Conservation (phyloP, 495 filamentous ascomycete species). For the Aspergillus incahuasiensis region DNA sequence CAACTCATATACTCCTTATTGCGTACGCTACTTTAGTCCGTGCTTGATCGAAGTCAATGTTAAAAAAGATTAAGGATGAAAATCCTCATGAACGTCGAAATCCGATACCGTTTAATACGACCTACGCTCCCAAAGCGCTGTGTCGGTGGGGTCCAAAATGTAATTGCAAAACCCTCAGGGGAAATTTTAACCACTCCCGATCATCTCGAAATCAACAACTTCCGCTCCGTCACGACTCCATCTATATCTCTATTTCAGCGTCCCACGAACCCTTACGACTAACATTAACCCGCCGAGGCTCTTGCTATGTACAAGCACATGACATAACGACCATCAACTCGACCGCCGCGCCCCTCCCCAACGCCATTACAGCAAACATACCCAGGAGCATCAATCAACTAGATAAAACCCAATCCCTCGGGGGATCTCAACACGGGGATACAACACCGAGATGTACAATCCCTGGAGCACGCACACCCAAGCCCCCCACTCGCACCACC, state of each 20-base stretch:
- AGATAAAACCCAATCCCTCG: background rate
- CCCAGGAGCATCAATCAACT: background rate
- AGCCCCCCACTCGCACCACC: background rate
- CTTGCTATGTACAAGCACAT: background rate
- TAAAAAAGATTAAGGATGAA: background rate
- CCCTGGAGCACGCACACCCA: slow-evolving; percentile 16
- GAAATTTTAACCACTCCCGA: slow-evolving; percentile 3
- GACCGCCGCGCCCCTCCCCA: background rate
- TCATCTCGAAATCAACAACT: slow-evolving; percentile 5
- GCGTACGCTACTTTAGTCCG: too few species aligned
- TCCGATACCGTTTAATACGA: background rate
- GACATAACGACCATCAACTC: background rate
- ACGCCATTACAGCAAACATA: too few species aligned
- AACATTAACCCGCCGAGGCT: background rate
- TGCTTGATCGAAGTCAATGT: too few species aligned
- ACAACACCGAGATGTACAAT: slow-evolving; percentile 19
- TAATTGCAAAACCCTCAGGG: slow-evolving; percentile 21
- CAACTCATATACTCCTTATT: too few species aligned
- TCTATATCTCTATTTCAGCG: background rate
- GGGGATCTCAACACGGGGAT: background rate
- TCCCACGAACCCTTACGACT: background rate
- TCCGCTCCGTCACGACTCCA: background rate
- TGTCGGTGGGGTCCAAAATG: slow-evolving; percentile 3
- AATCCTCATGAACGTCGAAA: background rate
- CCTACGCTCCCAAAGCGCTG: background rate